Conservation (phyloP, 768 basidiomycete genomes). For the Polyporus arcularius region DNA sequence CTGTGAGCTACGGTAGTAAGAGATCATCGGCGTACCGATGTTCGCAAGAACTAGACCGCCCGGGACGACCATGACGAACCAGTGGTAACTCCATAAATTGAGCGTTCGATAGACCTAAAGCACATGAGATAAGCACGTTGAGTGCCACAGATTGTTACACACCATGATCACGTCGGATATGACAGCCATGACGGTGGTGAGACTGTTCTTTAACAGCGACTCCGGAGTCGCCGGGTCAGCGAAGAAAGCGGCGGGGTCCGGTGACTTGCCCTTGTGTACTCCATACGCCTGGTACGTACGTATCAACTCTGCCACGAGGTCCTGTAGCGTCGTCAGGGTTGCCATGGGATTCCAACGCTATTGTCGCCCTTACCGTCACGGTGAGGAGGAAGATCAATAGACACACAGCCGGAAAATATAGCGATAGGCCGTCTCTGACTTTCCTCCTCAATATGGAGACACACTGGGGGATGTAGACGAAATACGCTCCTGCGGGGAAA, state of each 20-base stretch:
- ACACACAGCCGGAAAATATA: neutral
- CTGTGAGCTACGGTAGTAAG: neutral
- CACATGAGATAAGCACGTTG: neutral
- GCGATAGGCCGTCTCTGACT: neutral
- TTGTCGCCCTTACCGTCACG: neutral
- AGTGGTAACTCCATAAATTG: neutral
- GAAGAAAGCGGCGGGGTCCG: neutral
- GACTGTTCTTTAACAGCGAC: neutral
- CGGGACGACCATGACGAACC: neutral
- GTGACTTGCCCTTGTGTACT: neutral
- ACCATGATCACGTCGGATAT: neutral
- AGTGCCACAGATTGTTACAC: neutral
- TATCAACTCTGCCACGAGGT: neutral
- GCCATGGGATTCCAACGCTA: neutral
- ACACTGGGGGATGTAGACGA: neutral
- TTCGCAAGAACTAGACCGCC: neutral
- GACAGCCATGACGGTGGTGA: neutral
- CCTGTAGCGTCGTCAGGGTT: neutral
- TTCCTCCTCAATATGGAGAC: neutral
- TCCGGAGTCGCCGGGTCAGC: neutral
- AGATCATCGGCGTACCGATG: neutral
- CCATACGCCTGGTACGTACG: neutral
- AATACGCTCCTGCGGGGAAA: neutral
- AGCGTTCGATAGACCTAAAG: neutral
- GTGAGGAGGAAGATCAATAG: neutral